Base-by-base conservation (phyloP, 805 yeast species). In the Saccharomyces paradoxus region DNA sequence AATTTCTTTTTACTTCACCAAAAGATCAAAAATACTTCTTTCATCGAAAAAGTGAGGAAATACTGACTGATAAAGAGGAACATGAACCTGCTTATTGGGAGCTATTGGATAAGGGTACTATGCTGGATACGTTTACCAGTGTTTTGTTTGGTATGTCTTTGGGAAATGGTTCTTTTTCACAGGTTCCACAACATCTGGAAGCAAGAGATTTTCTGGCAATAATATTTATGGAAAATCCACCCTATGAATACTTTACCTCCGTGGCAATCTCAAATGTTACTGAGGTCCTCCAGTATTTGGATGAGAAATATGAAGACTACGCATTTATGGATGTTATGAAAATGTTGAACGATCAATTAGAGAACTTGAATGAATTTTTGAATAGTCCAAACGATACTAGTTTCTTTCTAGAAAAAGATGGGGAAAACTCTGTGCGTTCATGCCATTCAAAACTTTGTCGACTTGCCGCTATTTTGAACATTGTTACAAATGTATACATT, bases 231-330 rank as follows among this genome's bases (percentile, higher is more conserved):
- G 69, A 75, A 8, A 77, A 81, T 53, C 78, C 81, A 2, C 86
- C 92, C 0, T 84, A 75, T 64, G 90, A 86, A 61, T 82, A 77
- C 59, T 74, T 78, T 4, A 70, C 76, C 37, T 81, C 89, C 1
- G 77, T 77, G 56, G 80, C 83, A 0, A 68, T 82, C 58, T 72
- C 76, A 44, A 79, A 83, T 22, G 67, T 82, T 30, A 72, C 80
- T 31, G 82, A 81, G 26, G 77, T 82, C 1, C 70, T 84, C 47
- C 81, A 79, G 60, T 74, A 75, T 50, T 77, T 83, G 53, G 87
- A 82, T 61, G 82, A 80, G 48, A 81, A 80, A 48, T 73, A 76
- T 44, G 75, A 80, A 28, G 76, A 74, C 7, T 81, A 80, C 65
- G 84, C 68, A 3, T 69, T 79, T 31, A 64, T 65, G 6, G 56